phyloP scores from a whole-genome alignment of 2,329 filamentous ascomycete species.

The Ramularia endophylla region DNA sequence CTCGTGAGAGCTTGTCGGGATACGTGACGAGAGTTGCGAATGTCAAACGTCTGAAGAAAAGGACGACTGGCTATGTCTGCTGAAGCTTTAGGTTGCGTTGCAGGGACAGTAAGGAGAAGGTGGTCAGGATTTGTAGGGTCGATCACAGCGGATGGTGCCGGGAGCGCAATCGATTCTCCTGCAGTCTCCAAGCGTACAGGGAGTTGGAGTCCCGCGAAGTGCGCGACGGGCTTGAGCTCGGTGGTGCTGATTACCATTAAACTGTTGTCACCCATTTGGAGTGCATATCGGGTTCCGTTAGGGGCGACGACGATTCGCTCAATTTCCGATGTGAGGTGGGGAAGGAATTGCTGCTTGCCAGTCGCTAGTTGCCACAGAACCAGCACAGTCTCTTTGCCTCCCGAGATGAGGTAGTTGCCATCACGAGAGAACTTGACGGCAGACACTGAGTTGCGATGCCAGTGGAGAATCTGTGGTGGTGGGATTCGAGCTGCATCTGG shows the following conservation, averaged over 20 bases:
- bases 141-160: constrained; percentile 31
- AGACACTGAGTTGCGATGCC: constrained; percentile 81
- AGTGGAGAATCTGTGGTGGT: constrained; percentile 67
- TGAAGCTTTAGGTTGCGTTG: constrained; percentile 41
- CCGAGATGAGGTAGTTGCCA: constrained; percentile 94
- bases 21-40: constrained; percentile 70
- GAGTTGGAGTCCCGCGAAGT: constrained; percentile 74
- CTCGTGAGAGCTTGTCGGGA: constrained; percentile 84
- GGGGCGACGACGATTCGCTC: constrained; percentile 79
- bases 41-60: constrained; percentile 79
- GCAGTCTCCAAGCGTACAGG: constrained; percentile 9
- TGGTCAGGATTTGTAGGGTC: constrained; percentile 37
- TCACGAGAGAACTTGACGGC: constrained; percentile 88
- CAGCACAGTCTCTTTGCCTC: constrained; percentile 81
- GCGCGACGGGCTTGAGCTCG: constrained; percentile 77
- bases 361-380: constrained; percentile 94
- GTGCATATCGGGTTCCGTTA: constrained; percentile 70
- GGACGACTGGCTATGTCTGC: constrained; percentile 39
- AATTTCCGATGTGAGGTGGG: constrained; percentile 82
- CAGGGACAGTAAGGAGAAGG: constrained; percentile 46
- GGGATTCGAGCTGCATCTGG: constrained; percentile 27
- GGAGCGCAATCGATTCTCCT: constrained; percentile 7
- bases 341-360: constrained; percentile 71
- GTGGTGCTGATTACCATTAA: constrained; percentile 84
- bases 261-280: constrained; percentile 89